Conservation (phyloP, 805 yeast genomes). For the Ogataea corticis region DNA sequence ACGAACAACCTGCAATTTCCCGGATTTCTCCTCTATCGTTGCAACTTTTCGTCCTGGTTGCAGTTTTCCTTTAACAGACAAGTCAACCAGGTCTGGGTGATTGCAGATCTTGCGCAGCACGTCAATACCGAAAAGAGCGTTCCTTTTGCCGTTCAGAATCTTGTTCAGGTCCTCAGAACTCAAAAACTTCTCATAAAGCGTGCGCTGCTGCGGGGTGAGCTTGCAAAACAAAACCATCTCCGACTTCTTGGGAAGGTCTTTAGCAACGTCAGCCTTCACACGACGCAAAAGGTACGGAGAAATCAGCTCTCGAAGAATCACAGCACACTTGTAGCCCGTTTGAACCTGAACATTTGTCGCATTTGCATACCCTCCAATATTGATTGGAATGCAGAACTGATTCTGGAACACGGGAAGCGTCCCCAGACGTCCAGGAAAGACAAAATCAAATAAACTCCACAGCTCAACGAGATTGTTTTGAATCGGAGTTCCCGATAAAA, state of each 20-base stretch:
- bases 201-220: conserved; percentile 73
- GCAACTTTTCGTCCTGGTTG: conserved; percentile 13
- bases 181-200: conserved; percentile 71
- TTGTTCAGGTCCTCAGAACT: conserved; percentile 73
- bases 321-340: conserved; percentile 95
- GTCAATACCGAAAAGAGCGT: conserved; percentile 88
- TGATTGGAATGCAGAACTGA: conserved; percentile 90
- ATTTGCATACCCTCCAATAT: conserved; percentile 97
- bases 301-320: conserved; percentile 80
- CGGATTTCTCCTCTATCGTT: conserved; percentile 57
- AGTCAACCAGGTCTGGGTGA: conserved; percentile 82
- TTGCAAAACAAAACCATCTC: conserved; percentile 94
- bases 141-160: conserved; percentile 72
- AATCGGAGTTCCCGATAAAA: conserved; percentile 94
- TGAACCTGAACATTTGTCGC: conserved; percentile 96
- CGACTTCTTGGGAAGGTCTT: conserved; percentile 87
- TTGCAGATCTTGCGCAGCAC: conserved; percentile 89
- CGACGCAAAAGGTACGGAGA: conserved; percentile 87
- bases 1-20: conserved; percentile 87
- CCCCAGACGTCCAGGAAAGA: conserved; percentile 92
- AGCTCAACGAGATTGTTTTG: conserved; percentile 90
- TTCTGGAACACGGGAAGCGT: conserved; percentile 92
- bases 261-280: conserved; percentile 91
- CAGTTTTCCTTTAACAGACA: conserved; percentile 37
- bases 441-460: conserved; percentile 95